A percentile compares a stretch with the other conserved stretches of the same genome.
These are phyloP conservation scores for Cordyceps militaris DNA, from an alignment of 2,329 filamentous ascomycete species.

Conservation along the genomic window DNA sequence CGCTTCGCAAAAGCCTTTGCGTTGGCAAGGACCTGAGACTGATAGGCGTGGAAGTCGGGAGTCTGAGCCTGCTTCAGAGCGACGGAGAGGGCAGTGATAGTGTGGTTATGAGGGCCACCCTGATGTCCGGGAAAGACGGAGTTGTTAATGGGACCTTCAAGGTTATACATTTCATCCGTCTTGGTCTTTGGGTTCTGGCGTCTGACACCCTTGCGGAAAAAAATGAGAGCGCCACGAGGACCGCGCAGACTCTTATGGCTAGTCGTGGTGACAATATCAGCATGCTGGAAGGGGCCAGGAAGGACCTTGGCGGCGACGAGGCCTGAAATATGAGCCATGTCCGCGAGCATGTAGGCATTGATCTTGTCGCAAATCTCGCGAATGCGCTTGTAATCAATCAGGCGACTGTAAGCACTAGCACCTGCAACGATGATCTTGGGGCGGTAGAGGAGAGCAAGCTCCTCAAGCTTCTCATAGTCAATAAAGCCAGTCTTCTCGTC, in stretches of 20 bases:
- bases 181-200: constrained; percentile 78
- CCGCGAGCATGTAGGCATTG: constrained; percentile 85
- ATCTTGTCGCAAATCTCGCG: constrained; percentile 85
- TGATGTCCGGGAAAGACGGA: constrained; percentile 98
- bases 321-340: constrained; percentile 97
- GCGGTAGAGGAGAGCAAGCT: constrained; percentile 79
- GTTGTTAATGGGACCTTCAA: constrained; percentile 88
- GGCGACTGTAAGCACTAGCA: constrained; percentile 88
- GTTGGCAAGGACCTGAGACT: constrained; percentile 83
- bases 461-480: constrained; percentile 87
- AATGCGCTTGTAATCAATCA: constrained; percentile 93
- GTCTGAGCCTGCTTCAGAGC: constrained; percentile 89
- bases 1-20: constrained; percentile 76
- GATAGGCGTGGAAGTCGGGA: constrained; percentile 87
- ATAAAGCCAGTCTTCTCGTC: constrained; percentile 88
- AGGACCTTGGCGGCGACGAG: constrained; percentile 87
- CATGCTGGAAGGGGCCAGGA: constrained; percentile 79
- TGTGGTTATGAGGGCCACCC: constrained; percentile 97
- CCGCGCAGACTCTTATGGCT: constrained; percentile 97
- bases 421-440: constrained; percentile 95
- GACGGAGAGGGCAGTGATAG: constrained; percentile 90
- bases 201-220: constrained; percentile 90
- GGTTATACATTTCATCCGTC: constrained; percentile 78
- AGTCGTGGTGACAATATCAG: constrained; percentile 94
- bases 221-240: constrained; percentile 94